These are phyloP conservation scores for Elsinoe ampelina DNA, from an alignment of 2,329 filamentous ascomycete species.

Conservation along the genomic window DNA sequence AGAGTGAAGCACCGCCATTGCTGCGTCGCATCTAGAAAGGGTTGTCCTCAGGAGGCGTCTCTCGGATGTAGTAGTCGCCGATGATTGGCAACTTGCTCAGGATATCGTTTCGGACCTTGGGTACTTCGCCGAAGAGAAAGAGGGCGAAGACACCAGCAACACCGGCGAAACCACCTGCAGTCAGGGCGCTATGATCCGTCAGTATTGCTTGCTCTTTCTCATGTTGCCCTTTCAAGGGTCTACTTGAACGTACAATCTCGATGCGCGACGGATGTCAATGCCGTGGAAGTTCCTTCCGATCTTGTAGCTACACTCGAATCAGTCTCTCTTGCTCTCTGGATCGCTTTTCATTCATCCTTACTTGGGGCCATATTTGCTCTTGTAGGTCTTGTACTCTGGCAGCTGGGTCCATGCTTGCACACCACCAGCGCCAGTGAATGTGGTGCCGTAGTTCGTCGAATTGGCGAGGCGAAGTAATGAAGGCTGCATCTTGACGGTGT, in stretches of 20 bases:
- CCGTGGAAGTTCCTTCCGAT: constrained; percentile 41
- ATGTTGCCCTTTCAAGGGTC: background rate
- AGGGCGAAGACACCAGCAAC: constrained; percentile 48
- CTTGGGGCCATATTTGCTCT: constrained; percentile 51
- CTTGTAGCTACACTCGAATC: constrained; percentile 37
- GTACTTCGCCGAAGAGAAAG: constrained; percentile 57
- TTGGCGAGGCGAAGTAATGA: constrained; percentile 22
- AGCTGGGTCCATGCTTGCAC: constrained; percentile 28
- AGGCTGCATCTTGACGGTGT: constrained; percentile 22
- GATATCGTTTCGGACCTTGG: constrained; percentile 53
- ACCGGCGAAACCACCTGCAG: constrained; percentile 48
- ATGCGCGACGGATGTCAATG: constrained; percentile 33
- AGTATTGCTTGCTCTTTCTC: background rate
- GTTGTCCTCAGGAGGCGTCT: constrained; percentile 56
- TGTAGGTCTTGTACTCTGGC: constrained; percentile 40
- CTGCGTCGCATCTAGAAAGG: constrained; percentile 34
- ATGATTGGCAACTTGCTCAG: constrained; percentile 52
- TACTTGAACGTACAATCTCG: constrained; percentile 37
- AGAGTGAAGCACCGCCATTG: no score
- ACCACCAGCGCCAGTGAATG: constrained; percentile 20
- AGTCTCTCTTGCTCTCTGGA: background rate
- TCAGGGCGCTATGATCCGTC: constrained; percentile 25
- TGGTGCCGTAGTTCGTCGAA: constrained; percentile 21
- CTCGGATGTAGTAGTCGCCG: constrained; percentile 46
- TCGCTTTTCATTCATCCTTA: constrained; percentile 29